Percentiles rank a stretch among this genome's conserved stretches.
Conservation (phyloP, 2,329 filamentous ascomycete species). For the Fusarium redolens region DNA sequence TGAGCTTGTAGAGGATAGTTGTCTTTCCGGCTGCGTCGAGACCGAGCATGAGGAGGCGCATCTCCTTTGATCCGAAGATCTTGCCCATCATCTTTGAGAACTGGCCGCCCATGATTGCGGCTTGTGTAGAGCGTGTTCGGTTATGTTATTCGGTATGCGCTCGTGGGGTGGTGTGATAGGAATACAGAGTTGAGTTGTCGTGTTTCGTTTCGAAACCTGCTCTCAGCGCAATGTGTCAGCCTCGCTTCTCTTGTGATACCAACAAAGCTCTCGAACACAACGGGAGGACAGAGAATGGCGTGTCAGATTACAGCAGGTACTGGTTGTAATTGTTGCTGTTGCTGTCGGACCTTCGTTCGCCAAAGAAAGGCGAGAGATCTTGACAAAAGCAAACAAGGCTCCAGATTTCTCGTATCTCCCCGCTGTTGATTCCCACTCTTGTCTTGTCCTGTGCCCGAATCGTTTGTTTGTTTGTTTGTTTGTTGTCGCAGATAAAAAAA, state of each 20-base stretch:
- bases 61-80: constrained; percentile 99
- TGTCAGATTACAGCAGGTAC: background rate
- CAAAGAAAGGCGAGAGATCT: background rate
- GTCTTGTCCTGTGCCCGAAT: background rate
- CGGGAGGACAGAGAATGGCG: background rate
- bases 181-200: background rate
- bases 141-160: constrained; percentile 3
- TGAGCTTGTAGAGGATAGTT: constrained; percentile 98
- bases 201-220: constrained; percentile 18
- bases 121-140: background rate
- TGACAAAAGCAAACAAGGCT: background rate
- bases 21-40: constrained; percentile 99
- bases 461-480: background rate
- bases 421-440: background rate
- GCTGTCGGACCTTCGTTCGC: background rate
- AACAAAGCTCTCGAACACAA: background rate
- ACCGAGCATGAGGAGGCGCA: constrained; percentile 98
- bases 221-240: constrained; percentile 14
- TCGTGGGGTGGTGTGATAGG: background rate
- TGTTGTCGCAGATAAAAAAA: background rate
- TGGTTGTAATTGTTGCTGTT: background rate
- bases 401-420: background rate
- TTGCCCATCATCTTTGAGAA: constrained; percentile 97
- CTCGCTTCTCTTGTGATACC: background rate
- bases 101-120: constrained; percentile 83